These are phyloP conservation scores for Podaxis carcinomalis DNA, from an alignment of 768 basidiomycete species.

Conservation along the genomic window DNA sequence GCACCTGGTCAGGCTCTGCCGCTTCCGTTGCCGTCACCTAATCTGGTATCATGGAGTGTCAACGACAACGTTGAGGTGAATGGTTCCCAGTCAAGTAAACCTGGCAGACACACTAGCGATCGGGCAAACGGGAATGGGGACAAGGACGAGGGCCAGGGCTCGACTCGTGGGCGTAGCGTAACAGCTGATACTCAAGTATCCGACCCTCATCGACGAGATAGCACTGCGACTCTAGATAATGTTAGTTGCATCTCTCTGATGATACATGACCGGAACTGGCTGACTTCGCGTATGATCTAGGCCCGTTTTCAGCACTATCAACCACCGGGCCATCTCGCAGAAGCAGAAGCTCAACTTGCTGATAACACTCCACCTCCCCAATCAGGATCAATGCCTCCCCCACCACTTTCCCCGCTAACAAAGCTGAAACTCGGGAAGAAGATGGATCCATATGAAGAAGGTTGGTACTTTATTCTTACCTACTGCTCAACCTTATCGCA, in stretches of 20 bases:
- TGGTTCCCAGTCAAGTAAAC: no score
- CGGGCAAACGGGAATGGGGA: no score
- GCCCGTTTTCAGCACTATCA: not conserved
- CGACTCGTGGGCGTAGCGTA: not conserved
- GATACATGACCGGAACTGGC: not conserved
- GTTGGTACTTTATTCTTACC: not conserved
- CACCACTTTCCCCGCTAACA: not conserved
- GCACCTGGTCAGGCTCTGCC: not conserved
- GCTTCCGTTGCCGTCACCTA: not conserved
- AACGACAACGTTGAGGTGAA: not conserved
- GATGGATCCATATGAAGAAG: conserved; percentile 22
- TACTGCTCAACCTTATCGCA: not conserved
- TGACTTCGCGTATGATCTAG: not conserved
- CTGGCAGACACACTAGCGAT: not conserved
- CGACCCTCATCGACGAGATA: not conserved
- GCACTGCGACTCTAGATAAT: not conserved
- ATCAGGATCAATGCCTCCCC: not conserved
- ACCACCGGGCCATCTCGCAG: not conserved
- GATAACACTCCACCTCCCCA: not conserved
- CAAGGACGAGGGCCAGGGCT: not conserved
- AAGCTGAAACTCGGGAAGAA: conserved; percentile 7
- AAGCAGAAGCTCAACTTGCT: not conserved
- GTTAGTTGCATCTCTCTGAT: not conserved
- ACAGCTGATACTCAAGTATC: not conserved
- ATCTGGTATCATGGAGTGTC: not conserved